phyloP scores from a whole-genome alignment of 768 basidiomycete genomes.

The Trametes villosa region DNA sequence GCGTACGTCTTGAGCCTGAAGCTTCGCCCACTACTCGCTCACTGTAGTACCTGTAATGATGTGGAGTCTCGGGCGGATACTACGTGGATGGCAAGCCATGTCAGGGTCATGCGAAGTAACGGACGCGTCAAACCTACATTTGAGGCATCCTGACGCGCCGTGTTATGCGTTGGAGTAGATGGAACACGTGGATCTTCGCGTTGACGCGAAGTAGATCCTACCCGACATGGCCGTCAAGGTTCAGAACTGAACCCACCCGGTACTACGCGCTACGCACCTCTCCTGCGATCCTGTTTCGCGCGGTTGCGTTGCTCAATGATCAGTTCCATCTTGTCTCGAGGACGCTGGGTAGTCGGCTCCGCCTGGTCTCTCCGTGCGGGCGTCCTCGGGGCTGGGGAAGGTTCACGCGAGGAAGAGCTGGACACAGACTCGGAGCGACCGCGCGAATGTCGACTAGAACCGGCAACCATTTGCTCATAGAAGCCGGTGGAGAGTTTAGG shows the following conservation, averaged over 20 bases:
- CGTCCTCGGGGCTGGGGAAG: conserved; percentile 52
- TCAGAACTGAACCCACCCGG: neutral
- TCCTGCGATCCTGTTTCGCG: conserved; percentile 50
- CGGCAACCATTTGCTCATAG: neutral
- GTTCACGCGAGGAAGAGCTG: conserved; percentile 46
- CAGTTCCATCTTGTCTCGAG: conserved; percentile 76
- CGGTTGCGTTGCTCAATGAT: conserved; percentile 72
- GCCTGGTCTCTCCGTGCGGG: conserved; percentile 67
- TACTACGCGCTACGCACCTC: conserved; percentile 48
- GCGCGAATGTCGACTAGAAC: conserved; percentile 20
- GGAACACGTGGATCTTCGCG: conserved; percentile 30
- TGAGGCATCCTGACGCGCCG: conserved; percentile 16
- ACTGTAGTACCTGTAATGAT: conserved; percentile 35
- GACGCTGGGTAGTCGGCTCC: conserved; percentile 57
- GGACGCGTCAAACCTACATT: conserved; percentile 52
- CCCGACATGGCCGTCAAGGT: neutral
- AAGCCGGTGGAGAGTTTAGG: neutral
- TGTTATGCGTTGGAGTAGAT: conserved; percentile 6
- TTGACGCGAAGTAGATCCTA: conserved; percentile 29
- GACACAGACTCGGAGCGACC: conserved; percentile 50
- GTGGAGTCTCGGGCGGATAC: conserved; percentile 31
- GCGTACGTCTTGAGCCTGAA: conserved; percentile 21
- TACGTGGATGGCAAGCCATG: neutral
- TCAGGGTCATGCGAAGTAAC: conserved; percentile 17
- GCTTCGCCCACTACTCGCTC: conserved; percentile 34